Evolutionary conservation across 2,329 filamentous ascomycete genomes (phyloP).

Genomic region (Claviceps sp.): DNA sequence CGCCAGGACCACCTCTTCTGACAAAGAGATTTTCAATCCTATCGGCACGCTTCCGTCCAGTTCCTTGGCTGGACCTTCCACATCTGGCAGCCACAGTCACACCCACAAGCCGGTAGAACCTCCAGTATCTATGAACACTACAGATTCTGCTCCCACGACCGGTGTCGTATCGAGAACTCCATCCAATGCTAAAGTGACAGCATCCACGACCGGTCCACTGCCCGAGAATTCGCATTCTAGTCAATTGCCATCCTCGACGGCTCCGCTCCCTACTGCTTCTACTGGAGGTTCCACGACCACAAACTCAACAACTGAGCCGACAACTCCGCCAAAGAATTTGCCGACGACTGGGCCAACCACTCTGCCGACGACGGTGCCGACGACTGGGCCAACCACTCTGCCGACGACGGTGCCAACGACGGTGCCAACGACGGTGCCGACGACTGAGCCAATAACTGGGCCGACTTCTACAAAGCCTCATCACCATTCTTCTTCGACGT

Average conservation of each 20-base stretch:
- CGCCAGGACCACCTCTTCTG: background rate
- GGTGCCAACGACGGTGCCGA: background rate
- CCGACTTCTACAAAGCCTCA: background rate
- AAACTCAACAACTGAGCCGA: background rate
- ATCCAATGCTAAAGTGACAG: background rate
- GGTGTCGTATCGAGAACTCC: background rate
- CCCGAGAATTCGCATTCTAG: background rate
- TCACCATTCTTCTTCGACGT: background rate
- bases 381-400: background rate
- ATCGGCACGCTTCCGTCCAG: constrained; percentile 11
- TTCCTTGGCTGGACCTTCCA: constrained; percentile 8
- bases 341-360: background rate
- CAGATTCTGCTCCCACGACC: background rate
- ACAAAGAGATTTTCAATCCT: constrained; percentile 12
- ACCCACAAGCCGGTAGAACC: background rate
- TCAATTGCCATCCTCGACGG: background rate
- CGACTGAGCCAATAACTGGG: background rate
- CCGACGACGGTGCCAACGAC: background rate
- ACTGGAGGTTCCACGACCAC: background rate
- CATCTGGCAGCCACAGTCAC: constrained; percentile 7
- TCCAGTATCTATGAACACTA: background rate
- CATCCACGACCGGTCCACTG: background rate
- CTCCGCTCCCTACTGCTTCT: background rate
- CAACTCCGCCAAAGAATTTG: background rate
- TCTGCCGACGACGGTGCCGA: background rate